phyloP scores from a whole-genome alignment of 2,329 filamentous ascomycete species.

The Coleophoma crateriformis region DNA sequence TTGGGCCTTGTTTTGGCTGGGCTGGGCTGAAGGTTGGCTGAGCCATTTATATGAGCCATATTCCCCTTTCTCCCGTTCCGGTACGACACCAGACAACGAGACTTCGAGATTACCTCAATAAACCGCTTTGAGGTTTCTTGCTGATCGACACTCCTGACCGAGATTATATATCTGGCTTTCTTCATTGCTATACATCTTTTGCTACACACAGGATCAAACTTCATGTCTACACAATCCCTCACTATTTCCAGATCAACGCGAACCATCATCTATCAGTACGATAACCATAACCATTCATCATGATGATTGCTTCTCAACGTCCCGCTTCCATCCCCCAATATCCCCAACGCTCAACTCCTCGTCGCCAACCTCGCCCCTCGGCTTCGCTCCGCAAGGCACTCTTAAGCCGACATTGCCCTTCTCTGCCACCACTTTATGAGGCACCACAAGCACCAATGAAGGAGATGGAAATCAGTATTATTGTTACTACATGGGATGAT shows the following conservation, averaged over 20 bases:
- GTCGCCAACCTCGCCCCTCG: neutral
- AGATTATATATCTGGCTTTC: too few relatives aligned
- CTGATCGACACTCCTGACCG: too few relatives aligned
- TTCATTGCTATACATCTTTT: too few relatives aligned
- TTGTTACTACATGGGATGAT: conserved; percentile 1
- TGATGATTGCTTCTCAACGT: too few relatives aligned
- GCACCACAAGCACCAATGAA: neutral
- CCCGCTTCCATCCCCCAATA: neutral
- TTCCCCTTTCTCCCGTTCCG: too few relatives aligned
- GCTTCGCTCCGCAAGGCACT: neutral
- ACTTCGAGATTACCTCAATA: too few relatives aligned
- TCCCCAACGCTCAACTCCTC: neutral
- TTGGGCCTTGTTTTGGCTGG: too few relatives aligned
- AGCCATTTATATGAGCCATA: too few relatives aligned
- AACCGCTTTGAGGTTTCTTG: too few relatives aligned
- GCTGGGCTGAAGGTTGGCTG: too few relatives aligned
- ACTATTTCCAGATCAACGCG: neutral
- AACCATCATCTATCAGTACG: neutral
- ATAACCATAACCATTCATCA: neutral
- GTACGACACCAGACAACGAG: too few relatives aligned
- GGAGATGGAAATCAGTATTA: conserved; percentile 1
- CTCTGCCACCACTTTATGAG: neutral
- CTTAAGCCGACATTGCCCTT: neutral
- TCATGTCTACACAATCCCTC: neutral
- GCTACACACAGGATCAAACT: neutral